A percentile compares a stretch with the other conserved stretches of the same genome.
These are phyloP conservation scores for Alternaria conjuncta DNA, from an alignment of 2,329 filamentous ascomycete species.

Conservation along the genomic window DNA sequence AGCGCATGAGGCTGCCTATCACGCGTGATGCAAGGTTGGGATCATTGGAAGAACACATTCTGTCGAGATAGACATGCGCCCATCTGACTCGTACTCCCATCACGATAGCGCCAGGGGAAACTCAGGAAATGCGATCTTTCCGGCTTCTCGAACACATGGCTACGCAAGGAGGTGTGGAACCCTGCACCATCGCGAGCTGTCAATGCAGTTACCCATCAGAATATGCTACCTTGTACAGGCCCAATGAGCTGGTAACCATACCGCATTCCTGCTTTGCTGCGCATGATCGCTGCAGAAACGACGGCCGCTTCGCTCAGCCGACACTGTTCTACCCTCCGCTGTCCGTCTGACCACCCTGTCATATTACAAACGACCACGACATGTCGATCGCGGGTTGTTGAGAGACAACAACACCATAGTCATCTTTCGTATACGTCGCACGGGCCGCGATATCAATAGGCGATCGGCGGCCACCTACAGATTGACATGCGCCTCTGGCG, in stretches of 20 bases:
- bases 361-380: conserved; percentile 2
- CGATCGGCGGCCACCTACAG: neutral
- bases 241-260: conserved; percentile 5
- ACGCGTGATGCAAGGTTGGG: neutral
- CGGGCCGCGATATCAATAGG: neutral
- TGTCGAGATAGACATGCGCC: neutral
- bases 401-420: neutral
- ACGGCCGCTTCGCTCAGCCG: conserved; percentile 3
- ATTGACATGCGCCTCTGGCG: conserved; percentile 8
- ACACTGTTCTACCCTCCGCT: neutral
- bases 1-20: neutral
- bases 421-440: neutral
- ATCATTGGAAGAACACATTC: neutral
- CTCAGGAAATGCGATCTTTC: neutral
- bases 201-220: conserved; percentile 15
- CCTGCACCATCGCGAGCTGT: conserved; percentile 17
- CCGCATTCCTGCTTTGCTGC: neutral
- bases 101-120: neutral
- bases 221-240: conserved; percentile 8
- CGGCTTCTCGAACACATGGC: conserved; percentile 13
- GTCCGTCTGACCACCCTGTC: conserved; percentile 2
- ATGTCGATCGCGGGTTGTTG: conserved; percentile 1
- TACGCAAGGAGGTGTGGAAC: conserved; percentile 15
- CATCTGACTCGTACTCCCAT: neutral
- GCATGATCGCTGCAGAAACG: conserved; percentile 8